Evolutionary conservation across 495 filamentous ascomycete genomes (phyloP).

Genomic region (Astrothelium subdiscretum): DNA sequence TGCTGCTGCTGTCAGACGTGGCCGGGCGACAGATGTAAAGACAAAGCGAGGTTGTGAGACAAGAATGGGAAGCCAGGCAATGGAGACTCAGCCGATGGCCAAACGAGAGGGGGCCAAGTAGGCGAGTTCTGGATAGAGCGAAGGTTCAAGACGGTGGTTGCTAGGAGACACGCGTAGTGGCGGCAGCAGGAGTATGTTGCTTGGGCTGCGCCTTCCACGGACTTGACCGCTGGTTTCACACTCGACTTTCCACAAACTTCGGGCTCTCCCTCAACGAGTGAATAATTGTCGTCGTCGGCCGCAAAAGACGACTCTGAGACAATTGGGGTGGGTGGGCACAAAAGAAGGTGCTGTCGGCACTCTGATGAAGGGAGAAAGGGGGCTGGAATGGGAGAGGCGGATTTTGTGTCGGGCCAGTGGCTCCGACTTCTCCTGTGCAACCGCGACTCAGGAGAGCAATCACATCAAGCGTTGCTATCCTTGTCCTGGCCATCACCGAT

Average conservation of each 20-base stretch:
- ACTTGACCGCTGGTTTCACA: background rate
- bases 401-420: background rate
- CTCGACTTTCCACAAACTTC: background rate
- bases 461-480: background rate
- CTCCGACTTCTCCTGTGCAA: conserved; percentile 2
- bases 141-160: background rate
- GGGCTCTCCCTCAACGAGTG: background rate
- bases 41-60: background rate
- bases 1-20: background rate
- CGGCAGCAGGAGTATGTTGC: background rate
- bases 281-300: background rate
- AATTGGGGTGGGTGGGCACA: background rate
- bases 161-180: background rate
- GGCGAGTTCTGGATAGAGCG: background rate
- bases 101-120: background rate
- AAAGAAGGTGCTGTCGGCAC: background rate
- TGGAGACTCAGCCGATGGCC: background rate
- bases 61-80: background rate
- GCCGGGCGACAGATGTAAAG: background rate
- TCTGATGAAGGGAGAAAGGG: background rate
- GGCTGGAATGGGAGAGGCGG: conserved; percentile 2
- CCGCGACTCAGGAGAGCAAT: background rate
- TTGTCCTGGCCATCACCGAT: conserved; percentile 1
- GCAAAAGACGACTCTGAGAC: background rate
- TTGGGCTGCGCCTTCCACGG: background rate